Conservation (phyloP, 768 basidiomycete genomes). For the Lactarius evosmus region DNA sequence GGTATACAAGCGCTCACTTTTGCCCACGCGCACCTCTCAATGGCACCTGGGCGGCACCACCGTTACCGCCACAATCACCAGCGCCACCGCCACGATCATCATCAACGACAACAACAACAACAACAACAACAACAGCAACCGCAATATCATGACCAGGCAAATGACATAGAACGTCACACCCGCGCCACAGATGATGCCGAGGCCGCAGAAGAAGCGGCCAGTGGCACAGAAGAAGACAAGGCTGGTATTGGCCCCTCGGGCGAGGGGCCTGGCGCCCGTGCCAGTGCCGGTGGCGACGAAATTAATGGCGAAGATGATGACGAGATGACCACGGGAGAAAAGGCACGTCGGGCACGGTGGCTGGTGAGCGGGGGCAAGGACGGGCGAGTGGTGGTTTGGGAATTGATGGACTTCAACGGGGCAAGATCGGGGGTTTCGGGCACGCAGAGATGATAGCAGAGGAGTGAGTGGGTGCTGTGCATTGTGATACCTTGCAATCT, state of each 20-base stretch:
- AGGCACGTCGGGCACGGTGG: conserved; percentile 23
- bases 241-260: background rate
- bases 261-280: background rate
- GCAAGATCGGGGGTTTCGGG: background rate
- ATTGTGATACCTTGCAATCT: too few relatives aligned
- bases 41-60: background rate
- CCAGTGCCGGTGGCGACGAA: background rate
- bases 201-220: background rate
- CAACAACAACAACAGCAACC: background rate
- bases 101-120: background rate
- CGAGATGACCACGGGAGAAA: conserved; percentile 23
- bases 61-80: background rate
- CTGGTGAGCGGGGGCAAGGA: conserved; percentile 28
- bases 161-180: background rate
- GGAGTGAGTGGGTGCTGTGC: too few relatives aligned
- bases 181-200: background rate
- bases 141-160: too few relatives aligned
- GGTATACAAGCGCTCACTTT: conserved; percentile 76
- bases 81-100: background rate
- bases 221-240: background rate
- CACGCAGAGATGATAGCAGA: background rate
- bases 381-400: conserved; percentile 27
- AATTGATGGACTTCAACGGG: conserved; percentile 22
- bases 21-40: conserved; percentile 35
- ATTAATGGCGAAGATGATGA: conserved; percentile 11